Percentiles rank a stretch among this genome's conserved stretches.
phyloP scores from a whole-genome alignment of 2,329 filamentous ascomycete species.

The Colletotrichum navitas region DNA sequence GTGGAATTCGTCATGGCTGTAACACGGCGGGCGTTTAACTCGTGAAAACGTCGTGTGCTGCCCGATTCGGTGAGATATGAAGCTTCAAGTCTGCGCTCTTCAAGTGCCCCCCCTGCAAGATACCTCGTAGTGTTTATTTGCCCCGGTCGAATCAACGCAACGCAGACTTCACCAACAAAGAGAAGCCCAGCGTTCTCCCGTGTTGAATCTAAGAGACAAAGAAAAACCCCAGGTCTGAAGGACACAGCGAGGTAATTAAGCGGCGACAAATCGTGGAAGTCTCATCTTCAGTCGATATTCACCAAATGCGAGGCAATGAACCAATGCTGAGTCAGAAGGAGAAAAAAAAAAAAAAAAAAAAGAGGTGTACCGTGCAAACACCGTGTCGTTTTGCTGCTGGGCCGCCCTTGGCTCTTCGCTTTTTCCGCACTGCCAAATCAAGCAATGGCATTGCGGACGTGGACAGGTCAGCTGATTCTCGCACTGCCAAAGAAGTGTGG shows the following conservation, averaged over 20 bases:
- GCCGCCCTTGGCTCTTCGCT: not conserved
- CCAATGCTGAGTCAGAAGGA: constrained; percentile 20
- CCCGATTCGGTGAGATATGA: not conserved
- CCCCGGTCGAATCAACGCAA: not conserved
- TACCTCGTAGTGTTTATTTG: too few species aligned
- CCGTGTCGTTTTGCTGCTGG: not conserved
- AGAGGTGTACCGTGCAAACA: constrained; percentile 29
- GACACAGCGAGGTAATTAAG: not conserved
- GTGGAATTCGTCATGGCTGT: not conserved
- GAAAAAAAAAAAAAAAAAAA: not conserved
- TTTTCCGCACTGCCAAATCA: not conserved
- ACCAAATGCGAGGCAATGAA: not conserved
- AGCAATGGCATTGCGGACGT: not conserved
- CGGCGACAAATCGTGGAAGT: not conserved
- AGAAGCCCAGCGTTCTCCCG: not conserved
- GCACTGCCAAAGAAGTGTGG: not conserved
- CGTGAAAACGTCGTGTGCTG: constrained; percentile 21
- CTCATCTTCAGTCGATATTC: not conserved
- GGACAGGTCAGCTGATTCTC: not conserved
- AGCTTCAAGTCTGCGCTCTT: not conserved
- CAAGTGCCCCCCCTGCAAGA: not conserved
- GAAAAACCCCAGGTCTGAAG: not conserved
- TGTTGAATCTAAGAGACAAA: not conserved
- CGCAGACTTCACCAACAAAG: not conserved
- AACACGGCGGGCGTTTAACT: not conserved